Conservation (phyloP, 768 basidiomycete genomes). For the Sistotremastrum niveocremeum region DNA sequence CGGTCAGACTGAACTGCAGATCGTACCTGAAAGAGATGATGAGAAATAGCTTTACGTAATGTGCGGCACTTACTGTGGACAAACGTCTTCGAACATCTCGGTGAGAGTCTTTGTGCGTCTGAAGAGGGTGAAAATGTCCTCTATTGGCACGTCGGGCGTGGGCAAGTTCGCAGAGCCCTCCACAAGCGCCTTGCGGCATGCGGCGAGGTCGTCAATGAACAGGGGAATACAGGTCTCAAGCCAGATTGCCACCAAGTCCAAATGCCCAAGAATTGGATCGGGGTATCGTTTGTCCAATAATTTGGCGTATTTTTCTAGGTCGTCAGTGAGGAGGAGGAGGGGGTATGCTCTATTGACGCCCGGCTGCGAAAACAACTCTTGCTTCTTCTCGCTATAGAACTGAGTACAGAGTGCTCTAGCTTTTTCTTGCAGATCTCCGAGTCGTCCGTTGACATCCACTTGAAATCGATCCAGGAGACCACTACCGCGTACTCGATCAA, state of each 20-base stretch:
- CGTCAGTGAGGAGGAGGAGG: slow-evolving; percentile 71
- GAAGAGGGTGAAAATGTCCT: slow-evolving; percentile 83
- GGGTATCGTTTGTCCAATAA: slow-evolving; percentile 77
- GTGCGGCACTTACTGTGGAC: slow-evolving; percentile 44
- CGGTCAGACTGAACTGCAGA: slow-evolving; percentile 53
- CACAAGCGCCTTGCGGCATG: slow-evolving; percentile 57
- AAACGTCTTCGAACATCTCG: slow-evolving; percentile 75
- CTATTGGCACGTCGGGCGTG: slow-evolving; percentile 76
- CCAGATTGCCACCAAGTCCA: slow-evolving; percentile 62
- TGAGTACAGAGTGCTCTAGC: slow-evolving; percentile 45
- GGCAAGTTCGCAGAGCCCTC: slow-evolving; percentile 80
- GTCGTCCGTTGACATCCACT: slow-evolving; percentile 54
- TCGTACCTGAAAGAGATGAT: slow-evolving; percentile 9
- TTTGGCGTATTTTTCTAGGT: slow-evolving; percentile 79
- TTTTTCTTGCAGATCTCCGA: slow-evolving; percentile 54
- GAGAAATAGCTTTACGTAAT: background rate
- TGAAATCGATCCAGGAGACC: slow-evolving; percentile 61
- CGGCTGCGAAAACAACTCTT: slow-evolving; percentile 50
- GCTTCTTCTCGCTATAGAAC: slow-evolving; percentile 49
- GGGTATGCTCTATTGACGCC: slow-evolving; percentile 77
- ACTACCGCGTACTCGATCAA: slow-evolving; percentile 60
- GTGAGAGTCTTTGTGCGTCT: slow-evolving; percentile 60
- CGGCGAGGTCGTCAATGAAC: slow-evolving; percentile 51
- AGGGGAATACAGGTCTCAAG: slow-evolving; percentile 57
- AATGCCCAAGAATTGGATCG: slow-evolving; percentile 68